Base-by-base conservation (phyloP, 2,329 filamentous ascomycete species). In the Calonectria multiphialidica region DNA sequence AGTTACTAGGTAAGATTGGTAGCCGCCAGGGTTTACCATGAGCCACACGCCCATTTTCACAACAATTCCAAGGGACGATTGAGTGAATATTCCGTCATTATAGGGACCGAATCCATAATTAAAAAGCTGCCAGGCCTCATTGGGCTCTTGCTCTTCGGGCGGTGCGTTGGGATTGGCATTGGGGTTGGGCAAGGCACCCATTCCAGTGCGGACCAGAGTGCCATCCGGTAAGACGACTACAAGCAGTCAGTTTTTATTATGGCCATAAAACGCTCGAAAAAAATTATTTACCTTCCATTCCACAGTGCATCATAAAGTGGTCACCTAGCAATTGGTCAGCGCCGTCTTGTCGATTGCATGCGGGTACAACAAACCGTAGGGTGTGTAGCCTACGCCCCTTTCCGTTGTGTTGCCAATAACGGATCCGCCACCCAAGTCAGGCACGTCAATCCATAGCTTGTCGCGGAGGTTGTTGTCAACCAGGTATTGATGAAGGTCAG, bases 1-100 rank as follows among this genome's bases (percentile, higher is more conserved):
- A 0, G 76, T 78, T 4, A 78, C 76, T 13, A 78, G 21, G 7
- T 77, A 78, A 1, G 73, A 76, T 15, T 78, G 73, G 16, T 72
- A 72, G 35, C 70, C 70, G 6, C 70, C 70, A 9, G 65, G 65
- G 23, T 72, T 72, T 10, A 66, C 65, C 40, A 72, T 68, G n/a
- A 72, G 40, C 70, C 70, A 72, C 15, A 72, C 50, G 5, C 70
- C 65, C 47, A 72, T 59, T 40, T 72, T 72, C 4, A 59, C 55
- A 1, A 71, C 69, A 28, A 71, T 71, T 6, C 69, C 69, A 23
- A 71, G 40, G 16, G 53, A 68, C 5, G 53, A 63, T 66, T 68
- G 65, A 28, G 44, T 57, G 13, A 72, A 72, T 3, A 72, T 59
- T 1, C 65, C 70, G 23, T 72, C 70, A 37, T 68, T 57, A 25